These are phyloP conservation scores for Flaveria floridana DNA, from an alignment of 140 eudicot genomes.

Conservation along the genomic window DNA sequence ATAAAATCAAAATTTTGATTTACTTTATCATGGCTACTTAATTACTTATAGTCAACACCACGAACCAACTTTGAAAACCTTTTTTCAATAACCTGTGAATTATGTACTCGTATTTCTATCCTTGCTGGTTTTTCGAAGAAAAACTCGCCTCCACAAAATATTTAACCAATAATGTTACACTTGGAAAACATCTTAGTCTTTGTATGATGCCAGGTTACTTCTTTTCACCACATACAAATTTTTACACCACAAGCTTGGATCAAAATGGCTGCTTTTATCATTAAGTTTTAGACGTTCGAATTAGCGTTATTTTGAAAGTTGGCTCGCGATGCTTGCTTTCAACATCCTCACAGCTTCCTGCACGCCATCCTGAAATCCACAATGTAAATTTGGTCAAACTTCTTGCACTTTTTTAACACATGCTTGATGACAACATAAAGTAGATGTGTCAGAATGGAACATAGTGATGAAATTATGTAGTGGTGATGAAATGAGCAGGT, in stretches of 20 bases:
- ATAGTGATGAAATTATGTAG: neutral
- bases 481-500: neutral
- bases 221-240: neutral
- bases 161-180: neutral
- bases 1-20: too few relatives aligned
- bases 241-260: constrained; percentile 8
- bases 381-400: constrained; percentile 8
- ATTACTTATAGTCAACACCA: too few relatives aligned
- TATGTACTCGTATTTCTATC: neutral
- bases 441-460: constrained; percentile 12
- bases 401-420: constrained; percentile 18
- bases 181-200: neutral
- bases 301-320: neutral
- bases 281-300: constrained; percentile 10
- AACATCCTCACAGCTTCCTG: constrained; percentile 57
- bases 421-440: neutral
- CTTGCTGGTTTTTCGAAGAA: neutral
- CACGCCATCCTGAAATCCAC: constrained; percentile 62
- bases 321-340: constrained; percentile 37
- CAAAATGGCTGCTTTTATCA: neutral
- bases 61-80: neutral
- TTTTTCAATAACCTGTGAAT: neutral
- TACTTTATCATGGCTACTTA: too few relatives aligned
- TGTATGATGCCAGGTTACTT: too few relatives aligned
- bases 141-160: too few relatives aligned